These are phyloP conservation scores for Talaromyces rugulosus DNA, from an alignment of 2,329 filamentous ascomycete genomes.

Conservation along the genomic window DNA sequence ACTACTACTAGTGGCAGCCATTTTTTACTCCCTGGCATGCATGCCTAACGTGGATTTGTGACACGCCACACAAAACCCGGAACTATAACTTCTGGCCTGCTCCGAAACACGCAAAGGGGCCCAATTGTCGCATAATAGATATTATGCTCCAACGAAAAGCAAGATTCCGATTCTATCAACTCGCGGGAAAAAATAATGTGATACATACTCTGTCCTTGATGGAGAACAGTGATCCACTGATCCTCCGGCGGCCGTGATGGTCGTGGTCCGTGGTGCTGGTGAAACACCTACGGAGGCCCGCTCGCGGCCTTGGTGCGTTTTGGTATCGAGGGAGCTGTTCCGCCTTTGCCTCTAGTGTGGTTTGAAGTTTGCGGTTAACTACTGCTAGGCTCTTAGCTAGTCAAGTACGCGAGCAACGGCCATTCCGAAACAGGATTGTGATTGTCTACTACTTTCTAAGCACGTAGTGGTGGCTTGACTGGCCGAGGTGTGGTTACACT, in stretches of 20 bases:
- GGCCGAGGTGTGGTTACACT: background rate
- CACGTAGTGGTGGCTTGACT: background rate
- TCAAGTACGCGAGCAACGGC: background rate
- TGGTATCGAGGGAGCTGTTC: background rate
- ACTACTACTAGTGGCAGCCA: conserved; percentile 4
- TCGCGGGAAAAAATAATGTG: background rate
- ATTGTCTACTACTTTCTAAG: background rate
- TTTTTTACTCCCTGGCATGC: background rate
- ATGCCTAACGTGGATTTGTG: conserved; percentile 8
- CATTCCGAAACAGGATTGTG: background rate
- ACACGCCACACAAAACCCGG: background rate
- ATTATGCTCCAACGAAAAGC: background rate
- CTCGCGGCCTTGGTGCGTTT: background rate
- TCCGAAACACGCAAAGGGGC: background rate
- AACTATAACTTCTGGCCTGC: background rate
- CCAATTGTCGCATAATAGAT: too few relatives aligned
- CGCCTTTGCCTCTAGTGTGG: background rate
- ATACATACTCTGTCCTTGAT: background rate
- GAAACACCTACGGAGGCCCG: conserved; percentile 5
- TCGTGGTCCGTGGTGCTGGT: conserved; percentile 3
- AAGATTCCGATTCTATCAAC: background rate
- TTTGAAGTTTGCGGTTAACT: background rate
- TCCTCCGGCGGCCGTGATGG: background rate
- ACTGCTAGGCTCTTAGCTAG: background rate
- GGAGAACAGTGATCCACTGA: background rate